Conservation (phyloP, 2,329 filamentous ascomycete genomes). For the Blastomyces emzantsi region DNA sequence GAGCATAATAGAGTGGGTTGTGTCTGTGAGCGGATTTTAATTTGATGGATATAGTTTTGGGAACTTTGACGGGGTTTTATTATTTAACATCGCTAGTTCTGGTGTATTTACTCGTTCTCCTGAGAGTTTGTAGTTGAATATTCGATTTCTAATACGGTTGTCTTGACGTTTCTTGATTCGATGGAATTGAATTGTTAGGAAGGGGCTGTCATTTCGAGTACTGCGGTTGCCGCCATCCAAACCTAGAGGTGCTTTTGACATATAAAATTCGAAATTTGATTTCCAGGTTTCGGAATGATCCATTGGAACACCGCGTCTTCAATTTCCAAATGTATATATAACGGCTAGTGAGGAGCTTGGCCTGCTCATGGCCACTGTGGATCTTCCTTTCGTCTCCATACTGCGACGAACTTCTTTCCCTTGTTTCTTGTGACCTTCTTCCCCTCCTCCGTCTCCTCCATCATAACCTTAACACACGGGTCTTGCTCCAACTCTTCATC, state of each 20-base stretch:
- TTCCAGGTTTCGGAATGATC: background rate
- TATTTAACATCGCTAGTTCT: background rate
- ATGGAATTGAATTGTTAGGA: background rate
- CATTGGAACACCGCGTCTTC: background rate
- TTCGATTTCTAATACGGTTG: background rate
- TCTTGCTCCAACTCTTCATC: slow-evolving; percentile 47
- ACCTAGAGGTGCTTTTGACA: background rate
- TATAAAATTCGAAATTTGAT: background rate
- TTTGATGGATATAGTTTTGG: background rate
- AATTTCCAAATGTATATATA: background rate
- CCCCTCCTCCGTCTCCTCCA: slow-evolving; percentile 82
- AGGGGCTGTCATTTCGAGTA: background rate
- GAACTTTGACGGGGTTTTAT: background rate
- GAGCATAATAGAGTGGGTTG: background rate
- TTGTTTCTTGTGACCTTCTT: slow-evolving; percentile 93
- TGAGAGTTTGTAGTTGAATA: background rate
- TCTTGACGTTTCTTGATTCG: background rate
- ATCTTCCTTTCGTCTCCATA: slow-evolving; percentile 73
- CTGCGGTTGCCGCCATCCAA: background rate
- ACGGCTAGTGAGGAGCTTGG: background rate
- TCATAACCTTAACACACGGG: slow-evolving; percentile 55
- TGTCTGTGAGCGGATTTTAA: background rate
- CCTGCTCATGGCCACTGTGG: slow-evolving; percentile 54
- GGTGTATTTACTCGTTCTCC: background rate
- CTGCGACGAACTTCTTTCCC: slow-evolving; percentile 81